A percentile compares a stretch with the other conserved stretches of the same genome.
Conservation (phyloP, 2,329 filamentous ascomycete species). For the Albophoma yamanashiensis region DNA sequence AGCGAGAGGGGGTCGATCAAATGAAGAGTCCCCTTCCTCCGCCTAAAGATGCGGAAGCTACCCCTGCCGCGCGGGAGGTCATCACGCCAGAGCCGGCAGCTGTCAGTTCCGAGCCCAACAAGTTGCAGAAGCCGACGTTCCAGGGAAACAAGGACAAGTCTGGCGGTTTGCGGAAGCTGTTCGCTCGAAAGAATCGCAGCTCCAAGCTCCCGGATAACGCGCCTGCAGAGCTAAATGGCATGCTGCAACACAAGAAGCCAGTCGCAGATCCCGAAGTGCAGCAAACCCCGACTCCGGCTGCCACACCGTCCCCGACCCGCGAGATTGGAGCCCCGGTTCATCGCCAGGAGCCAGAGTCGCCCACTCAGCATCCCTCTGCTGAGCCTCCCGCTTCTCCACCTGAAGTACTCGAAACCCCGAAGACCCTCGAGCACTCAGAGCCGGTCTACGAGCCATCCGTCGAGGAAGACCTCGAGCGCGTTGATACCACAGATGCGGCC, state of each 20-base stretch:
- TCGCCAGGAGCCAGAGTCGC: constrained; percentile 5
- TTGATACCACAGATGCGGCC: constrained; percentile 46
- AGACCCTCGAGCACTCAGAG: constrained; percentile 4
- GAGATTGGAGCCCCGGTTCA: not conserved
- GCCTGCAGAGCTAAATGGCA: constrained; percentile 37
- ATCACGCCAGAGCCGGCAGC: constrained; percentile 6
- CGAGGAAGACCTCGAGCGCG: constrained; percentile 39
- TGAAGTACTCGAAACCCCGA: not conserved
- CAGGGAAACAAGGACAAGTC: constrained; percentile 30
- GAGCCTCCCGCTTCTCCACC: not conserved
- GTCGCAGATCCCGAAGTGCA: constrained; percentile 11
- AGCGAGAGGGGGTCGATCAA: constrained; percentile 1
- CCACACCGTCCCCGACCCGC: constrained; percentile 9
- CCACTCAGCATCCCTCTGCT: not conserved
- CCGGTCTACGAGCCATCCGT: constrained; percentile 7
- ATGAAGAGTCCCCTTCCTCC: constrained; percentile 7
- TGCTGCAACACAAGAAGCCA: constrained; percentile 31
- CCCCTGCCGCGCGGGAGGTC: not conserved
- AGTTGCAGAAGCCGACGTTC: constrained; percentile 35
- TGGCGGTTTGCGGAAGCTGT: constrained; percentile 53
- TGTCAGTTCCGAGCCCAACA: constrained; percentile 26
- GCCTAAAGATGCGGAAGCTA: constrained; percentile 10
- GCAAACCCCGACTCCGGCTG: constrained; percentile 15
- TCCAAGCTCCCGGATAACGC: constrained; percentile 48
- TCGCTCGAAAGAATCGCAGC: constrained; percentile 50